phyloP scores from a whole-genome alignment of 768 basidiomycete genomes.

The Pilatotrama ljubarskyi region DNA sequence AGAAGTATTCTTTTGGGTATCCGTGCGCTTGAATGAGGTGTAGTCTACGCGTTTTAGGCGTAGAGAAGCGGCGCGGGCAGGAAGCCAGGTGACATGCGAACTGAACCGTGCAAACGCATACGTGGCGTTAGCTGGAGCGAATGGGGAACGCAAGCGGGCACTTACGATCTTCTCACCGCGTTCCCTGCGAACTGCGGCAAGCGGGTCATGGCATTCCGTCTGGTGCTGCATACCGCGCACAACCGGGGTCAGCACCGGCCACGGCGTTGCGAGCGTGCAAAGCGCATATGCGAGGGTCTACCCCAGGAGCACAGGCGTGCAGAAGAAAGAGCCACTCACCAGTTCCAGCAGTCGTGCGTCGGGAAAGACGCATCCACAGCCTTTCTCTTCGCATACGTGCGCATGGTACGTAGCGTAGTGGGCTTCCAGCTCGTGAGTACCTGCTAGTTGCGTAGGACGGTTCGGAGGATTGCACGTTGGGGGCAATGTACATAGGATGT shows the following conservation, averaged over 20 bases:
- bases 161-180: constrained; percentile 85
- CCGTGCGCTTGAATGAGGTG: constrained; percentile 82
- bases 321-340: constrained; percentile 48
- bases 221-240: constrained; percentile 56
- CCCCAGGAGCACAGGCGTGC: background rate
- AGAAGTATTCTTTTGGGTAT: constrained; percentile 90
- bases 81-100: constrained; percentile 76
- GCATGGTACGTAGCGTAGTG: constrained; percentile 87
- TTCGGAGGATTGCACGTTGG: constrained; percentile 72
- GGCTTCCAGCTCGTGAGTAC: constrained; percentile 69
- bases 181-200: constrained; percentile 74
- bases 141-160: constrained; percentile 18
- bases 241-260: background rate
- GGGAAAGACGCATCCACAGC: constrained; percentile 83
- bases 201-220: constrained; percentile 86
- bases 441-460: constrained; percentile 60
- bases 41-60: constrained; percentile 73
- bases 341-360: constrained; percentile 76
- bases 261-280: background rate
- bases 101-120: constrained; percentile 35
- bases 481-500: constrained; percentile 70
- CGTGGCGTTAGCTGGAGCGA: too few relatives aligned
- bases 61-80: constrained; percentile 61
- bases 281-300: background rate
- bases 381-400: constrained; percentile 70